Evolutionary conservation across 805 yeast genomes (phyloP), one percentile per base, ranked within the genome.

Genomic region (Starmerella vitae): DNA sequence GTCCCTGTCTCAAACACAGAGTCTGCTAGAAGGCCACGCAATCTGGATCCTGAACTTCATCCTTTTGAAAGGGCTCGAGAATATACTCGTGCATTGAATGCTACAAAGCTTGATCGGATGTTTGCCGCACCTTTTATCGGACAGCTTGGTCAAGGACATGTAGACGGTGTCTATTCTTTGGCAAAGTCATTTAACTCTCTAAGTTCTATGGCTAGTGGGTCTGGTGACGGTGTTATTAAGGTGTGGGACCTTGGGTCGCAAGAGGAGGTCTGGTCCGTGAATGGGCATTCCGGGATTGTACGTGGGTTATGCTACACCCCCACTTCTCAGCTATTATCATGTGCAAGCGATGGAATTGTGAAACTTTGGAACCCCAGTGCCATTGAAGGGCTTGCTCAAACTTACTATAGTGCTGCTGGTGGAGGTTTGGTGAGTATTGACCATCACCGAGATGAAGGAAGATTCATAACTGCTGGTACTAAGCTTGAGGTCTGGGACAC

Each of bases 61-160:
- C 98, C 96, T 0, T 88, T 91, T 54, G 97, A 91, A 62, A 69
- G 97, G 51, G 96, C 97, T 5, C 70, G 98, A 56, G 98, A 91
- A 61, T 91, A 91, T 55, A 82, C 96, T 15, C 73, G 86, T 49
- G 97, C 97, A 0, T 62, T 91, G 38, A 88, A 83, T 41, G 97
- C 98, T 20, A 86, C 97, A 13, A 91, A 91, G 57, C 60, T 91
- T 63, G 97, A 88, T 56, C 71, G 96, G 49, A 78, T 91, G 81
- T 91, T 91, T 70, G 97, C 99, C 0, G 86, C 86, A 55, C 99
- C 99, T 2, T 91, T 91, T 60, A 68, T 93, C 17, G 95, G 94
- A 1, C 97, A 91, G 56, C 62, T 91, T 27, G 99, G 99, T 3
- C 71, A 73, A 44, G 98, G 98, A 7, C 98, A 93, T 56, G 66